phyloP scores from a whole-genome alignment of 306 rosid species.

The Purshia tridentata region DNA sequence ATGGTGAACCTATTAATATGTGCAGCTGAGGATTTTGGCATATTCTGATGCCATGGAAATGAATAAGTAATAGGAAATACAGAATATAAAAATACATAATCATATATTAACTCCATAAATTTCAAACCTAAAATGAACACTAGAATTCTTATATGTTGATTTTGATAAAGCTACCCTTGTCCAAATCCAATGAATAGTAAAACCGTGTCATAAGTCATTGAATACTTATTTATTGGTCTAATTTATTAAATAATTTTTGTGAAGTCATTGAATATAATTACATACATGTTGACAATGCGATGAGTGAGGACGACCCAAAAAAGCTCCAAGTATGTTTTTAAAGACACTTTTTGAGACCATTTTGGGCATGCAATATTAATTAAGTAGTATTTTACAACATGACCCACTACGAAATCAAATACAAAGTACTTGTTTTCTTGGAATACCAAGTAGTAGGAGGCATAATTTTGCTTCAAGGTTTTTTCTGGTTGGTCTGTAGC shows the following conservation, averaged over 20 bases:
- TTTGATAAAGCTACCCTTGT: too few relatives aligned
- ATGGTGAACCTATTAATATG: not conserved
- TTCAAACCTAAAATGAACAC: too few relatives aligned
- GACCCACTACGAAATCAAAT: not conserved
- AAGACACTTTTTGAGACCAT: not conserved
- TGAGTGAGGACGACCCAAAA: not conserved
- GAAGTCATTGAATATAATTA: not conserved
- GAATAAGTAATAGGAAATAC: not conserved
- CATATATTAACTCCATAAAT: too few relatives aligned
- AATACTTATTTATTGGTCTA: not conserved
- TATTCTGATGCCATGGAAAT: not conserved
- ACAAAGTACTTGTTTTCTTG: too few relatives aligned
- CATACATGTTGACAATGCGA: not conserved
- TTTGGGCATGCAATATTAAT: not conserved
- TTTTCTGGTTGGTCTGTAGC: conserved; percentile 31
- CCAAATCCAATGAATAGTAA: too few relatives aligned
- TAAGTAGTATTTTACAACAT: not conserved
- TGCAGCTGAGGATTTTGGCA: not conserved
- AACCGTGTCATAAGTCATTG: not conserved
- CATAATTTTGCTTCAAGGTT: conserved; percentile 29
- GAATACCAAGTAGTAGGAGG: not conserved
- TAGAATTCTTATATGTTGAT: too few relatives aligned
- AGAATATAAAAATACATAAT: not conserved
- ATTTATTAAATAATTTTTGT: not conserved
- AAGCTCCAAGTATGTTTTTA: not conserved